Conservation (phyloP, 1,284 basidiomycete genomes). For the Amylostereum areolatum region DNA sequence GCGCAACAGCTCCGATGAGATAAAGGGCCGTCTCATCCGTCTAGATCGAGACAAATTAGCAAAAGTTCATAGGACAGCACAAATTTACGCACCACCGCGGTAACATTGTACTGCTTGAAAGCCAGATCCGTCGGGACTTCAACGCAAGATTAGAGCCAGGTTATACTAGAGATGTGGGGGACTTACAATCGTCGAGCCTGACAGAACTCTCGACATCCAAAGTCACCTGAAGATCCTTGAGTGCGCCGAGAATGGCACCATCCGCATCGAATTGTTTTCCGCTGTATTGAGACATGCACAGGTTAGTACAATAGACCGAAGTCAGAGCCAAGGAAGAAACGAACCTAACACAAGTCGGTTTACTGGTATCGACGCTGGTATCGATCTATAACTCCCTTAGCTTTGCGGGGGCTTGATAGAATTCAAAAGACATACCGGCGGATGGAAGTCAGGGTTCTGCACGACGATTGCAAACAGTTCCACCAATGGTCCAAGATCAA, state of each 20-base stretch:
- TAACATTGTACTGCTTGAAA: constrained; percentile 59
- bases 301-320: constrained; percentile 8
- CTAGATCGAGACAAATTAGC: constrained; percentile 21
- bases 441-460: constrained; percentile 44
- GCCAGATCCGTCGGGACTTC: constrained; percentile 52
- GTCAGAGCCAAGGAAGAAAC: constrained; percentile 5
- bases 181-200: constrained; percentile 57
- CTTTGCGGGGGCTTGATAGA: background rate
- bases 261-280: constrained; percentile 58
- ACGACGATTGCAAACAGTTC: constrained; percentile 54
- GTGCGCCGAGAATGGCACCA: constrained; percentile 56
- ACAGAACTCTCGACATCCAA: constrained; percentile 42
- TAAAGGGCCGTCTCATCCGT: constrained; percentile 62
- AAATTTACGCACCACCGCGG: constrained; percentile 40
- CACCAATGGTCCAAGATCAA: constrained; percentile 60
- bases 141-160: background rate
- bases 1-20: constrained; percentile 64
- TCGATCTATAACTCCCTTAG: constrained; percentile 33
- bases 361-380: constrained; percentile 47
- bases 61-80: background rate
- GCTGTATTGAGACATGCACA: constrained; percentile 26
- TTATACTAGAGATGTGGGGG: background rate
- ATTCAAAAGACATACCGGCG: constrained; percentile 30
- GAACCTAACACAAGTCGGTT: constrained; percentile 52
- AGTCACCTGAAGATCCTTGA: constrained; percentile 55